Evolutionary conservation across 345 rosid species (phyloP).

Genomic region (Xanthoceras sorbifolium): DNA sequence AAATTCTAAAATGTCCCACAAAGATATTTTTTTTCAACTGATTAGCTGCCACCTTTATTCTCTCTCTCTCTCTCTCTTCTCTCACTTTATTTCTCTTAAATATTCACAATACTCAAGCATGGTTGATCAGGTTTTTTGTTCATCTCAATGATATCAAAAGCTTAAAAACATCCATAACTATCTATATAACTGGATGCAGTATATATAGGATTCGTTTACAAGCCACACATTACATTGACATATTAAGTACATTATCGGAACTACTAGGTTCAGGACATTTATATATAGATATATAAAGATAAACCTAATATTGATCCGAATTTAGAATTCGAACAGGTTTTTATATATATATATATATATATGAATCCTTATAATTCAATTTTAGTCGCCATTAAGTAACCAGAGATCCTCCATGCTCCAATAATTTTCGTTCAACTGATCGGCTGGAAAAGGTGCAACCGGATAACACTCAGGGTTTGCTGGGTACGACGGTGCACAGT

Average conservation of each 20-base stretch:
- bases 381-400: constrained; percentile 50
- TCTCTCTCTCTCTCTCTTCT: background rate
- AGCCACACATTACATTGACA: background rate
- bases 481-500: constrained; percentile 48
- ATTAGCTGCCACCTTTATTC: background rate
- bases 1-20: background rate
- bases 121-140: background rate
- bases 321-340: background rate
- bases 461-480: constrained; percentile 17
- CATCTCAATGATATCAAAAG: background rate
- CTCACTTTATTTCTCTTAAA: background rate
- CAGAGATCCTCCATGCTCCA: constrained; percentile 90
- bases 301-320: background rate
- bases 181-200: background rate
- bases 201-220: constrained; percentile 8
- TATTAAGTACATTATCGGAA: background rate
- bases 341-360: too few relatives aligned
- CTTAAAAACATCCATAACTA: background rate
- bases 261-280: too few relatives aligned
- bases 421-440: constrained; percentile 49
- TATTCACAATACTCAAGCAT: background rate
- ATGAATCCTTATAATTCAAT: background rate
- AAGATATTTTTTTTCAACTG: background rate
- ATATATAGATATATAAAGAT: background rate
- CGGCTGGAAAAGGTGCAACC: constrained; percentile 25